Percentiles rank a stretch among this genome's conserved stretches.
phyloP scores from a whole-genome alignment of 2,329 filamentous ascomycete species.

The Exophiala oligosperma region DNA sequence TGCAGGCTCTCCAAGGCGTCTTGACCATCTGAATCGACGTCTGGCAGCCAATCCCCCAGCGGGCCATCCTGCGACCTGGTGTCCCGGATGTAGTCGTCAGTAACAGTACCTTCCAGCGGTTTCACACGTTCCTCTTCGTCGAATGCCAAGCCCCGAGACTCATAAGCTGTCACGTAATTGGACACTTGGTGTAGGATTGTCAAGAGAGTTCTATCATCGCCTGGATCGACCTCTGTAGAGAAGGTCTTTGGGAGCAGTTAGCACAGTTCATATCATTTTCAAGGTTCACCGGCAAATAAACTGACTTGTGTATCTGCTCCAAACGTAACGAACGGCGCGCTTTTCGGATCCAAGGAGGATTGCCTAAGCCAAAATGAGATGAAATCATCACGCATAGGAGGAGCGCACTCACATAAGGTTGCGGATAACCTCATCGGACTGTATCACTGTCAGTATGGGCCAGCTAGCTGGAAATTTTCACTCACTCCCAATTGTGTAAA shows the following conservation, averaged over 20 bases:
- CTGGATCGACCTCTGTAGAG: constrained; percentile 18
- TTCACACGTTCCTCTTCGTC: constrained; percentile 18
- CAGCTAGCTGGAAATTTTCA: not conserved
- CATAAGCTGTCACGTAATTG: constrained; percentile 18
- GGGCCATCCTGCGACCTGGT: constrained; percentile 12
- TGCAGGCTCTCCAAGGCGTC: constrained; percentile 17
- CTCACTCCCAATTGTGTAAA: constrained; percentile 18
- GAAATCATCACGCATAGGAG: not conserved
- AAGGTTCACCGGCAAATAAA: too few species aligned
- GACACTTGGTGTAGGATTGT: constrained; percentile 18
- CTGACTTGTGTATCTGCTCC: not conserved
- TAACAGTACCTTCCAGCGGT: constrained; percentile 16
- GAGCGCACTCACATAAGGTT: constrained; percentile 12
- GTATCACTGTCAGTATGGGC: constrained; percentile 2
- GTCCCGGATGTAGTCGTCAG: constrained; percentile 17
- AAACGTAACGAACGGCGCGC: constrained; percentile 21
- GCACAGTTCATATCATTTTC: not conserved
- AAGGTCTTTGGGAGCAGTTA: constrained; percentile 20
- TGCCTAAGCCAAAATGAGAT: constrained; percentile 7
- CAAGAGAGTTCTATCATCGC: constrained; percentile 11
- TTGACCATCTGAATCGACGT: constrained; percentile 22
- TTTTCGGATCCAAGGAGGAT: constrained; percentile 14
- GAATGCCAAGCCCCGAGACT: constrained; percentile 7
- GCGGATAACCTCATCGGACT: constrained; percentile 18
- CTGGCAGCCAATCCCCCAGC: constrained; percentile 18